Base-by-base conservation (phyloP, 2,329 filamentous ascomycete genomes). In the Fusarium sp. region DNA sequence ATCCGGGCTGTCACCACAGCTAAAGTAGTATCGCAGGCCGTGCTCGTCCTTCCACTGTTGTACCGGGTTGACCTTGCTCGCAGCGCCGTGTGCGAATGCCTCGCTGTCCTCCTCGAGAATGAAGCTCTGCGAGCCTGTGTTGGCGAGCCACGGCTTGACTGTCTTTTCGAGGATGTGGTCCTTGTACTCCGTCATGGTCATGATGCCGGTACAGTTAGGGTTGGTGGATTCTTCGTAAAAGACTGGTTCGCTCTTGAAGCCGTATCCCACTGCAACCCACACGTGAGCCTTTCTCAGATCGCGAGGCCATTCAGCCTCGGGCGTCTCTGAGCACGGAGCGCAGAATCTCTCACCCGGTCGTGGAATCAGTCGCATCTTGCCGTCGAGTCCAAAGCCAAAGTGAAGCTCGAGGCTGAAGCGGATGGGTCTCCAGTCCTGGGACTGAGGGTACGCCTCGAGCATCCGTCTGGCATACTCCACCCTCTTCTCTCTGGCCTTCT, bases 371-470 rank as follows among this genome's bases (percentile, higher is more conserved):
- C 82, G 78, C 77, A 83, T 78, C 66, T 76, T 78, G 50, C 82
- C 82, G 59, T 83, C 81, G 14, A 82, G 79, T 14, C 82, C 82
- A 67, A 83, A 82, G 3, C 80, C 82, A 71, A 83, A 83, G 66
- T 83, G 82, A 57, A 83, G 74, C 72, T 83, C 82, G 14, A 78
- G 76, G 65, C 81, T 83, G 75, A 83, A 83, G 6, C 82, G 77
- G 20, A 83, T 72, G 18, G 58, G 57, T 56, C 77, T 78, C 82
- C 82, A 83, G 45, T 81, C 78, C 37, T 77, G 76, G 3, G 75
- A 70, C n/a, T 79, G 72, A 4, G 80, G 79, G 34, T 80, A 80
- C 1, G 72, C 66, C 37, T 80, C 79, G n/a, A 83, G 77, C 79
- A 81, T 81, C 54, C 76, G 77, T 52, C 79, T 68, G 11, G 81